These are phyloP conservation scores for Heliamphora pulchella DNA, from an alignment of 179 eudicot species.

Conservation along the genomic window DNA sequence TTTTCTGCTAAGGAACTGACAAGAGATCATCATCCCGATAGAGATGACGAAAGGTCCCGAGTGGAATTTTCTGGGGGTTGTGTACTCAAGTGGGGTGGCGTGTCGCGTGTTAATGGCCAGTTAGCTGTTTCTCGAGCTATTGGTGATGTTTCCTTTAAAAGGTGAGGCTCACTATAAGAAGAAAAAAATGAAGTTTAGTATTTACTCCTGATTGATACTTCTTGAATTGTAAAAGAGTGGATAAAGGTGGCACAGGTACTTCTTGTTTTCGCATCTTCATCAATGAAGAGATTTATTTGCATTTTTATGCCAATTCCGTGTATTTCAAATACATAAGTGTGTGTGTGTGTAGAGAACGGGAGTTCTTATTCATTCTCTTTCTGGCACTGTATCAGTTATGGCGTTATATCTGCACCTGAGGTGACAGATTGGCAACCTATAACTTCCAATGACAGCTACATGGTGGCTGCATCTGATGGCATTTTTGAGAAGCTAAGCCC, in stretches of 20 bases:
- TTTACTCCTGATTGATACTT: background rate
- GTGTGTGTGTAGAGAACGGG: too few species aligned
- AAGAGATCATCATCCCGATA: constrained; percentile 90
- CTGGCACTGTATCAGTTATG: constrained; percentile 52
- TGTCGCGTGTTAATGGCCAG: constrained; percentile 83
- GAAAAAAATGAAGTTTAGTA: background rate
- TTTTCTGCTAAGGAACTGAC: constrained; percentile 79
- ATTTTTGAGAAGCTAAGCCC: constrained; percentile 71
- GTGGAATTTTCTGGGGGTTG: constrained; percentile 90
- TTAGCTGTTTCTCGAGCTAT: constrained; percentile 97
- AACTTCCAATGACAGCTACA: constrained; percentile 70
- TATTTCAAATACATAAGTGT: background rate
- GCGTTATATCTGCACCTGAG: constrained; percentile 89
- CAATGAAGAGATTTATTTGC: constrained; percentile 5
- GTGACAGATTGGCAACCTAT: constrained; percentile 92
- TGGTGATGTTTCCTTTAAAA: constrained; percentile 84
- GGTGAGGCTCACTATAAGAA: constrained; percentile 36
- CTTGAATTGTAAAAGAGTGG: background rate
- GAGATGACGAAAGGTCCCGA: constrained; percentile 77
- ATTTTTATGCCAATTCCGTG: background rate
- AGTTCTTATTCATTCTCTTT: constrained; percentile 17
- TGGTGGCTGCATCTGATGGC: constrained; percentile 94
- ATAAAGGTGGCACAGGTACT: background rate
- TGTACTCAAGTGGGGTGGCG: constrained; percentile 91
- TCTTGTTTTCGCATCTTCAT: background rate